Base-by-base conservation (phyloP, 306 rosid species). In the Glycine tomentella region DNA sequence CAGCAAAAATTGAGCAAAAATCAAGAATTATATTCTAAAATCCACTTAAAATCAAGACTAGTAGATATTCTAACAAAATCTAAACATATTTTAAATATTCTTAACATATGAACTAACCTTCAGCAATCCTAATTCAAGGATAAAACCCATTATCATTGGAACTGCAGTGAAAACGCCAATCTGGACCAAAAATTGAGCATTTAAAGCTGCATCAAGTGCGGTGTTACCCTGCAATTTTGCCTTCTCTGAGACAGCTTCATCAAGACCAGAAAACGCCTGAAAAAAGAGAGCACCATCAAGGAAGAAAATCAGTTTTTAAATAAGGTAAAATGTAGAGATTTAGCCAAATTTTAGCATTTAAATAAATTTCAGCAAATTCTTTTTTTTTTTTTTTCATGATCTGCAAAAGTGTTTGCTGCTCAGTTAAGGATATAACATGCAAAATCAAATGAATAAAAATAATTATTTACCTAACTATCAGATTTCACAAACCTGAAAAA, bases 111-210 rank as follows among this genome's bases (percentile, higher is more conserved):
- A 75, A 73, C 87, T 83, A 86, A 95, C 99, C 99, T 95, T 81
- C 81, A 95, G 86, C 87, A 93, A 80, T 80, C 99, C 99, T 70
- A 77, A n/a, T 84, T 95, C 98, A 78, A 95, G 98, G 75, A 95
- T 92, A 86, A 95, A 95, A 53, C 99, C 98, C 87, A 95, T 87
- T 69, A 95, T 67, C 99, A 95, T 93, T 33, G 99, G 98, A 34
- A 93, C 88, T 65, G 98, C 99, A 36, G 99, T 93, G 74, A 95
- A 95, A 80, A 95, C 87, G 67, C 99, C 97, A 86, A 95, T 95
- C 90, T 95, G 99, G 31, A 95, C 93, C 90, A 95, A 84, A 87
- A 95, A 95, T 74, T 93, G 99, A 76, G 99, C 92, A 93, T 95
- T 95, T 80, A 95, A 69, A 87, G 90, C 99, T 5, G 97, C 92